These are phyloP conservation scores for Aleurites moluccanus DNA, from an alignment of 441 rosid species.

Conservation along the genomic window DNA sequence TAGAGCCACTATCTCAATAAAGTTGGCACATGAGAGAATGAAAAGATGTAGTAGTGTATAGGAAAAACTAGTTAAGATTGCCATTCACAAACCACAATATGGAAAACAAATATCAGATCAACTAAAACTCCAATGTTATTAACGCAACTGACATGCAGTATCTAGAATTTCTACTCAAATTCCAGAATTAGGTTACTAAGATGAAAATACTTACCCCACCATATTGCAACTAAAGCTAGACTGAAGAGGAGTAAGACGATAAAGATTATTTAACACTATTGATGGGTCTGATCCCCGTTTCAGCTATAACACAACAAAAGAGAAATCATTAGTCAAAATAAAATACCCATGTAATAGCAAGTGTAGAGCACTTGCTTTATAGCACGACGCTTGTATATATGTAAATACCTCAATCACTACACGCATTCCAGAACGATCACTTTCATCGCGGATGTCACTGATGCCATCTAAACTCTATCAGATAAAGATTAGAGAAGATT, in stretches of 20 bases:
- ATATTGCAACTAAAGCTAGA: slow-evolving; percentile 97
- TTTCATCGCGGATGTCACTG: slow-evolving; percentile 95
- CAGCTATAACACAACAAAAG: slow-evolving; percentile 46
- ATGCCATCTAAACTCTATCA: slow-evolving; percentile 85
- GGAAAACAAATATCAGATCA: not conserved
- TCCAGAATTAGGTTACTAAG: not conserved
- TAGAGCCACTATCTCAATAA: not conserved
- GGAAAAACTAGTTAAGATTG: not conserved
- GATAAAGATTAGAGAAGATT: slow-evolving; percentile 10
- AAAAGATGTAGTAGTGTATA: not conserved
- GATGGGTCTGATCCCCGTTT: slow-evolving; percentile 83
- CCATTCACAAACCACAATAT: slow-evolving; percentile 9
- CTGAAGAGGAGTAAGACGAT: slow-evolving; percentile 89
- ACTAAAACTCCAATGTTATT: not conserved
- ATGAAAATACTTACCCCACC: slow-evolving; percentile 72
- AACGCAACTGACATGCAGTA: not conserved
- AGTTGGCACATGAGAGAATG: not conserved
- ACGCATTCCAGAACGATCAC: slow-evolving; percentile 96
- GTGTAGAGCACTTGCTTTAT: not conserved
- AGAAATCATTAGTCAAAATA: slow-evolving; percentile 10
- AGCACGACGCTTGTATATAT: slow-evolving; percentile 12
- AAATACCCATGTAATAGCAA: not conserved
- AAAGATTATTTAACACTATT: slow-evolving; percentile 82
- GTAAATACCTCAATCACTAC: slow-evolving; percentile 81
- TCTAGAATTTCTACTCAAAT: not conserved